Evolutionary conservation across 164 flowering plant genomes (phyloP), one percentile per base, ranked within the genome.

Genomic region (Magnolia officinalis): DNA sequence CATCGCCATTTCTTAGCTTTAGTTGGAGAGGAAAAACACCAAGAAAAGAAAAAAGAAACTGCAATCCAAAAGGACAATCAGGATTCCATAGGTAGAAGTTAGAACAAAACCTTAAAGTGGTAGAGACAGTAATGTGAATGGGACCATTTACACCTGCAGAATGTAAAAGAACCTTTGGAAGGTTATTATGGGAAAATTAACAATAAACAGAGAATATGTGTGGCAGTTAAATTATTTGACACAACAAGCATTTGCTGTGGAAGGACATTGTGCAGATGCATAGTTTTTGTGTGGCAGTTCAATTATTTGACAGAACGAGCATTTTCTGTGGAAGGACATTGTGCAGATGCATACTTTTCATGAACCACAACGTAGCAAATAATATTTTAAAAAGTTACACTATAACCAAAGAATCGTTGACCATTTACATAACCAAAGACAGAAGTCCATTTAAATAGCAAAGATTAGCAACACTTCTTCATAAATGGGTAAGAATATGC

Each of bases 61-160:
- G 61, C 61, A 55, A 55, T 11, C 13, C 61, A 55, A 16, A 55
- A 55, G 14, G 61, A 55, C 13, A 55, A 55, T 55, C 61, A 55
- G 61, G 18, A 55, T 16, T 11, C 18, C 61, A 11, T 55, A 55
- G 61, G 61, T 55, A 37, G 45, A 37, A 37, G 45, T 37, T 37
- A 37, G 6, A 37, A 37, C 20, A 73, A 58, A 75, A 81, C 85
- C 85, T 83, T 74, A 83, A 78, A 72, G 83, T 78, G 70, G 83
- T 81, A 45, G 81, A 74, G 76, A 80, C 75, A 64, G 79, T 77
- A 52, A 83, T 24, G 70, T 83, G 85, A 31, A 83, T 71, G 29
- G 85, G 85, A 63, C 85, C 85, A 78, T 83, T 83, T 26, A 83
- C 83, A 80, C 85, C 85, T 83, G 83, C 80, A 80, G 14, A 76